A percentile compares a stretch with the other conserved stretches of the same genome.
Evolutionary conservation across 768 basidiomycete species (phyloP).

Genomic region (Podaxis sp.): DNA sequence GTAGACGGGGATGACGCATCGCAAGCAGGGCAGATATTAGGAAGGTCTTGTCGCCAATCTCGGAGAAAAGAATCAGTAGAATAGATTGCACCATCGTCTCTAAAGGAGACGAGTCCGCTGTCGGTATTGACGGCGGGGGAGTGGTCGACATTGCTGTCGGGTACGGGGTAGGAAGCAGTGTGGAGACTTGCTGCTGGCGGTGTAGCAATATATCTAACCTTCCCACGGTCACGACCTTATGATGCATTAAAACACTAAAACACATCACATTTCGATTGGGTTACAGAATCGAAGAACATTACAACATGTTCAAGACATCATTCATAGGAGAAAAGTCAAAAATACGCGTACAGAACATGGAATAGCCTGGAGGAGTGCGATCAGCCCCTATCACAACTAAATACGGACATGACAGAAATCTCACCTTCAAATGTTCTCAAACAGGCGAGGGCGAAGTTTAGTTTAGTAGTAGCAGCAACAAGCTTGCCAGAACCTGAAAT

Average conservation of each 20-base stretch:
- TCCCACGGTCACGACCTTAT: slow-evolving; percentile 10
- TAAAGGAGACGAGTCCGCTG: neutral
- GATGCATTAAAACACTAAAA: neutral
- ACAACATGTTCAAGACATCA: too few species aligned
- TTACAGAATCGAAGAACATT: too few species aligned
- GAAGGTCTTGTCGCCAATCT: slow-evolving; percentile 96
- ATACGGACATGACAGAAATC: too few species aligned
- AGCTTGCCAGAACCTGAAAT: neutral
- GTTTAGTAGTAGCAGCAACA: neutral
- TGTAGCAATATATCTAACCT: neutral
- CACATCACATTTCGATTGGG: too few species aligned
- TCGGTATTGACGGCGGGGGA: slow-evolving; percentile 1
- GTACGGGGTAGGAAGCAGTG: neutral
- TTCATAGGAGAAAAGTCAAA: too few species aligned
- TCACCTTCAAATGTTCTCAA: too few species aligned
- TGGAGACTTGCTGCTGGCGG: neutral
- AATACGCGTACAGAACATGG: too few species aligned
- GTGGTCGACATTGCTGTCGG: slow-evolving; percentile 10
- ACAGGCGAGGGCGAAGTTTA: neutral
- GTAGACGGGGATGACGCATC: slow-evolving; percentile 84
- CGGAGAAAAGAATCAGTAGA: slow-evolving; percentile 88
- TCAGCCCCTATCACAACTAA: too few species aligned
- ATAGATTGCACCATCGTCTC: slow-evolving; percentile 77
- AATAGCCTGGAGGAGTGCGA: too few species aligned
- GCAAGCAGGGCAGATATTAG: slow-evolving; percentile 85